Base-by-base conservation (phyloP, 2,329 filamentous ascomycete genomes). In the Hypoxylon sp. region DNA sequence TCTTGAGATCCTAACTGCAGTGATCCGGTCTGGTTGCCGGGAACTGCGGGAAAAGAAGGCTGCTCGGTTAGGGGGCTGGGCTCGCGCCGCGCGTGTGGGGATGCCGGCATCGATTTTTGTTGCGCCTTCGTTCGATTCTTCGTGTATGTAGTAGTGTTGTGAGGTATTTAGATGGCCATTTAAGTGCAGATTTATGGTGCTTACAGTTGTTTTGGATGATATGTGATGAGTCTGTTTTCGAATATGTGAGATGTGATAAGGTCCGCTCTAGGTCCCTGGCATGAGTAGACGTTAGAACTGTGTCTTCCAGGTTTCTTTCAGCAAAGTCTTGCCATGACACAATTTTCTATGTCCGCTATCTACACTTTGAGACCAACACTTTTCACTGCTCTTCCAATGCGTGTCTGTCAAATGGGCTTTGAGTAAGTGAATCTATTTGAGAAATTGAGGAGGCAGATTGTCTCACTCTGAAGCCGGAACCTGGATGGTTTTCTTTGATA, bases 131-230 rank as follows among this genome's bases (percentile, higher is more conserved):
- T 74, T 74, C 68, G 52, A 70, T 74, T 74, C 72, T 72, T 63
- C 21, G 52, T 65, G 63, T 63, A 58, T 59, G 45, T 49, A 53
- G 38, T 46, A 52, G 55, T 64, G 48, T 53, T 34, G 28, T 30
- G 28, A 17, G 70, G 66, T 72, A 67, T 73, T 70, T 71, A 71
- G 68, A 70, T 67, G 67, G 62, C 60, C 61, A 50, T 68, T 73
- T 72, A 36, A 69, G 70, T 70, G 67, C 56, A 72, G 49, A 71
- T 57, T 51, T 52, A 34, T 56, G 43, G 32, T 49, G 55, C 41
- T 53, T 30, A 30, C n/a, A 52, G n/a, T 28, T 56, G 10, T 28
- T 23, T 28, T 36, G 28, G 5, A 23, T 41, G 36, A 50, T 21
- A 51, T 45, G 17, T 45, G 17, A 43, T 43, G 38, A 21, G 17